phyloP scores from a whole-genome alignment of 2,329 filamentous ascomycete genomes.

The Trichoderma oligosporum region DNA sequence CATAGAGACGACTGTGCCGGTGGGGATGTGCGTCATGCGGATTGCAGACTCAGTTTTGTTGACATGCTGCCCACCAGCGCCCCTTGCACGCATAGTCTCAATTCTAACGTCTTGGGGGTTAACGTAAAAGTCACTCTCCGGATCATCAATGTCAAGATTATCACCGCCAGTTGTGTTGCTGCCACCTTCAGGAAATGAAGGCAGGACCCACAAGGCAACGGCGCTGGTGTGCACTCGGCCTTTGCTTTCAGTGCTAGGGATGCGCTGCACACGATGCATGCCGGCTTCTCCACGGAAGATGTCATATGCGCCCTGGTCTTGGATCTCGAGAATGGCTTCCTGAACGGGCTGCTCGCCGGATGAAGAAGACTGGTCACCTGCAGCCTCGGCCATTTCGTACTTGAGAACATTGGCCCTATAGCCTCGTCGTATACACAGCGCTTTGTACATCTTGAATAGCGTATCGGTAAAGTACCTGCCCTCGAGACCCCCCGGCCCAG shows the following conservation, averaged over 20 bases:
- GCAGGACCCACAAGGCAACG: slow-evolving; percentile 86
- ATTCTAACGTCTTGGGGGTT: slow-evolving; percentile 75
- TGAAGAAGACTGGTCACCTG: slow-evolving; percentile 47
- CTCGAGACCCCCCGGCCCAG: slow-evolving; percentile 87
- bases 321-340: slow-evolving; percentile 84
- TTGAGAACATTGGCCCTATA: slow-evolving; percentile 69
- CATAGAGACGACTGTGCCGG: slow-evolving; percentile 81
- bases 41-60: slow-evolving; percentile 98
- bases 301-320: slow-evolving; percentile 73
- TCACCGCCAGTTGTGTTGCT: slow-evolving; percentile 32
- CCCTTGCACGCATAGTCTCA: slow-evolving; percentile 88
- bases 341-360: slow-evolving; percentile 67
- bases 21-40: slow-evolving; percentile 84
- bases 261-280: slow-evolving; percentile 90
- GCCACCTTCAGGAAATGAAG: slow-evolving; percentile 62
- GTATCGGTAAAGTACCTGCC: slow-evolving; percentile 86
- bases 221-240: slow-evolving; percentile 92
- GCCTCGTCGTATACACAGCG: slow-evolving; percentile 67
- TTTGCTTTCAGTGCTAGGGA: slow-evolving; percentile 85
- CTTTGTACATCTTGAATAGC: slow-evolving; percentile 84
- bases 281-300: slow-evolving; percentile 82
- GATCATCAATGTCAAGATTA: slow-evolving; percentile 69
- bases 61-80: slow-evolving; percentile 94
- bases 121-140: slow-evolving; percentile 87
- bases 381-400: slow-evolving; percentile 70